Conservation (phyloP, 768 basidiomycete species). For the Vishniacozyma victoriae region DNA sequence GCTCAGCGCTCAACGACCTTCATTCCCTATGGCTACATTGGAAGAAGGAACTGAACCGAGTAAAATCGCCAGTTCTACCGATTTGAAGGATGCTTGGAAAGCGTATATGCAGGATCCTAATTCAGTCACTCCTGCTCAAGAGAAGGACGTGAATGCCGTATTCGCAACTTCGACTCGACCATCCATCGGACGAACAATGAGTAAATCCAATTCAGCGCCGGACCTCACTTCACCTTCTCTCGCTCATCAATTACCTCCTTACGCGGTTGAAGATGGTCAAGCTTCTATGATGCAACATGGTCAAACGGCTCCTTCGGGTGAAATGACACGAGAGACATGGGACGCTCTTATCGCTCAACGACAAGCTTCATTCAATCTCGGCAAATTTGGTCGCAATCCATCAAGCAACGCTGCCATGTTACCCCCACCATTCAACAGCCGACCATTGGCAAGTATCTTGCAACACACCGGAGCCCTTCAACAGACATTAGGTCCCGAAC, state of each 20-base stretch:
- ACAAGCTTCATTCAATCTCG: constrained; percentile 22
- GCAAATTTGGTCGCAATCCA: constrained; percentile 9
- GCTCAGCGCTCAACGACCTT: constrained; percentile 7
- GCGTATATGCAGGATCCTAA: constrained; percentile 26
- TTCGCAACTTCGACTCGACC: constrained; percentile 26
- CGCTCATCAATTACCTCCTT: constrained; percentile 15
- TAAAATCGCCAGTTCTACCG: constrained; percentile 27
- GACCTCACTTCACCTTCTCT: constrained; percentile 32
- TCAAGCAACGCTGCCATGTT: not conserved
- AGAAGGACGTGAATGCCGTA: not conserved
- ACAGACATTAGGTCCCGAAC: constrained; percentile 44
- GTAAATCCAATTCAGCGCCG: constrained; percentile 40
- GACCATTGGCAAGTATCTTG: constrained; percentile 32
- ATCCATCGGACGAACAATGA: constrained; percentile 27
- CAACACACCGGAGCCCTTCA: constrained; percentile 28
- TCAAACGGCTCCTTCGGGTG: not conserved
- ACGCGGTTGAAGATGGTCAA: constrained; percentile 14
- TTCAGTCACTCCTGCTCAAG: not conserved
- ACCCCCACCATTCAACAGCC: constrained; percentile 3
- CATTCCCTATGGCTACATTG: constrained; percentile 11
- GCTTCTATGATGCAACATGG: constrained; percentile 11
- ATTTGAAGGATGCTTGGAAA: constrained; percentile 43
- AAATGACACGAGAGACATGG: constrained; percentile 11
- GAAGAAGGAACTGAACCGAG: not conserved
- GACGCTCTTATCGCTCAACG: constrained; percentile 27